Percentiles rank a stretch among this genome's conserved stretches.
phyloP scores from a whole-genome alignment of 106 monocot species.

The Alisma plantagoaquatica region DNA sequence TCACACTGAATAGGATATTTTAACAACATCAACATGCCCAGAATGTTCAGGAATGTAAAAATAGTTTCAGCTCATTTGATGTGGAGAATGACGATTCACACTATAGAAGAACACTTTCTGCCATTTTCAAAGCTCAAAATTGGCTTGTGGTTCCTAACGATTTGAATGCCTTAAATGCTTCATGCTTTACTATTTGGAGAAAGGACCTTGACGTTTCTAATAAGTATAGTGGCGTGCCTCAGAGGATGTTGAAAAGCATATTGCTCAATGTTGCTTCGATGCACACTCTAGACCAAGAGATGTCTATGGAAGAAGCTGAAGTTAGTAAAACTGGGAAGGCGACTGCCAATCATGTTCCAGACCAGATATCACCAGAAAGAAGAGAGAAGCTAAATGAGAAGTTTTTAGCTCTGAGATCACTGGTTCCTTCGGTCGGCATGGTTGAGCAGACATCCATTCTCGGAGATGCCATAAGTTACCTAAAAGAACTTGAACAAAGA shows the following conservation, averaged over 20 bases:
- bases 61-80: constrained; percentile 24
- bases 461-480: constrained; percentile 56
- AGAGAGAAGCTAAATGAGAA: constrained; percentile 83
- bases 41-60: constrained; percentile 18
- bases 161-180: constrained; percentile 9
- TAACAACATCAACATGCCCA: background rate
- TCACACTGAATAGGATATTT: constrained; percentile 11
- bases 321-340: constrained; percentile 25
- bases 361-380: constrained; percentile 49
- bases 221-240: constrained; percentile 3
- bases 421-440: constrained; percentile 75
- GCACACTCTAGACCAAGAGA: background rate
- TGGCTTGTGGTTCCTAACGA: background rate
- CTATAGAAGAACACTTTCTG: constrained; percentile 35
- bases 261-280: constrained; percentile 29
- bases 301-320: constrained; percentile 13
- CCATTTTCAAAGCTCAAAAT: constrained; percentile 26
- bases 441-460: constrained; percentile 32
- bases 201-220: background rate
- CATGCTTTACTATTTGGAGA: constrained; percentile 53
- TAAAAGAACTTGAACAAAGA: constrained; percentile 66
- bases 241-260: constrained; percentile 63
- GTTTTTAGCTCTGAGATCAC: constrained; percentile 50
- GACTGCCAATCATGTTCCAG: constrained; percentile 26
- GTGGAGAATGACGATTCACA: constrained; percentile 23